Percentiles rank a stretch among this genome's conserved stretches.
Conservation (phyloP, 371 early-diverging fungal species). For the Mucor circinelloides region DNA sequence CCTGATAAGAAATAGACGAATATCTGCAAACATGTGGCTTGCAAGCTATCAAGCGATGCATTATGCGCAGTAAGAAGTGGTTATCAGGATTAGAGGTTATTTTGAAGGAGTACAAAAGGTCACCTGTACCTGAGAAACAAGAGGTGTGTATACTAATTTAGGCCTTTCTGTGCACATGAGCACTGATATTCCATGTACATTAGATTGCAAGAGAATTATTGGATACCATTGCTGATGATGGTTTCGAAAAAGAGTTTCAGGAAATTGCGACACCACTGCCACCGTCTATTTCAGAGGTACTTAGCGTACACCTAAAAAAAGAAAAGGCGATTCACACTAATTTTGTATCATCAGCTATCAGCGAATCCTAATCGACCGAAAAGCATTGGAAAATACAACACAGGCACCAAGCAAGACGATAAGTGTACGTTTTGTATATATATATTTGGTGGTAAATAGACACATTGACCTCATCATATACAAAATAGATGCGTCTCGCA, state of each 20-base stretch:
- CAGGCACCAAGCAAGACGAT: background rate
- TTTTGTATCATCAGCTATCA: constrained; percentile 10
- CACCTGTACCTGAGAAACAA: constrained; percentile 34
- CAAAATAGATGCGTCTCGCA: background rate
- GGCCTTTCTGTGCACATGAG: background rate
- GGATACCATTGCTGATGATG: constrained; percentile 19
- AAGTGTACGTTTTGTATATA: background rate
- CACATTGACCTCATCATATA: background rate
- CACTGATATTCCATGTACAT: background rate
- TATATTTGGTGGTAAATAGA: background rate
- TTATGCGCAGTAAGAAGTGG: constrained; percentile 32
- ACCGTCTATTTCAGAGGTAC: constrained; percentile 4
- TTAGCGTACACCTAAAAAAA: background rate
- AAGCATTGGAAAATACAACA: background rate
- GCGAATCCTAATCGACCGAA: constrained; percentile 37
- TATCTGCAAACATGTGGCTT: constrained; percentile 32
- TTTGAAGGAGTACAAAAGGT: constrained; percentile 18
- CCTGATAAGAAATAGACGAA: constrained; percentile 20
- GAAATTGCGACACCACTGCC: background rate
- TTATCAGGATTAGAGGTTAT: constrained; percentile 26
- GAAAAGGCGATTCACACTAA: background rate
- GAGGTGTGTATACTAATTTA: constrained; percentile 15
- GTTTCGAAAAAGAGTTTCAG: constrained; percentile 21
- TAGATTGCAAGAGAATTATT: constrained; percentile 35
- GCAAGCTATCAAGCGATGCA: constrained; percentile 32